Conservation (phyloP, 257 asterid genomes). For the Galeopsis tetrahit region DNA sequence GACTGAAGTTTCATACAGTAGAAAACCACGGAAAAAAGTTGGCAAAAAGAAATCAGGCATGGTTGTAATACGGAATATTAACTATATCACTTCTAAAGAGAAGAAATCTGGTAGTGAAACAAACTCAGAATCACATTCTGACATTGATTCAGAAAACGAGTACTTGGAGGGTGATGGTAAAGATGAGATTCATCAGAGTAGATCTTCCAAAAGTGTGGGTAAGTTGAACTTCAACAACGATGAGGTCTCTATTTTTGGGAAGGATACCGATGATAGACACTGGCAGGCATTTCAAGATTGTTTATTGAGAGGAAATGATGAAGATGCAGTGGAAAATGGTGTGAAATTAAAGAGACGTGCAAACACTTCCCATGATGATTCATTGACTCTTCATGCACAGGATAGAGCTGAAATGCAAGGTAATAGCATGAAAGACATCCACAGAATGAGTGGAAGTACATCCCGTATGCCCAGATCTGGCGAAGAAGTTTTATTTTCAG, state of each 20-base stretch:
- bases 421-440: constrained; percentile 46
- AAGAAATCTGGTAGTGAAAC: constrained; percentile 48
- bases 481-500: constrained; percentile 53
- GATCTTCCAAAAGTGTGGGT: constrained; percentile 51
- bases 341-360: constrained; percentile 50
- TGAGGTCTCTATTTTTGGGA: constrained; percentile 48
- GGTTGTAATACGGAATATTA: constrained; percentile 58
- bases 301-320: constrained; percentile 68
- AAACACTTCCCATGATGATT: constrained; percentile 50
- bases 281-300: constrained; percentile 95
- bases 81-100: constrained; percentile 53
- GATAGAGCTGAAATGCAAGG: constrained; percentile 52
- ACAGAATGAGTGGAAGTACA: constrained; percentile 39
- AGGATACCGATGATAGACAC: constrained; percentile 61
- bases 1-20: constrained; percentile 50
- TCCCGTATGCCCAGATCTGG: constrained; percentile 46
- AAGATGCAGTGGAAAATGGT: constrained; percentile 65
- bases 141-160: constrained; percentile 50
- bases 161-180: constrained; percentile 42
- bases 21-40: constrained; percentile 51
- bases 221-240: constrained; percentile 42
- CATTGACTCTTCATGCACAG: constrained; percentile 50
- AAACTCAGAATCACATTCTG: constrained; percentile 53
- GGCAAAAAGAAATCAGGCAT: constrained; percentile 48
- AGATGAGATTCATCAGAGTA: constrained; percentile 39